A percentile compares a stretch with the other conserved stretches of the same genome.
Evolutionary conservation across 192 early-diverging fungal genomes (phyloP).

Genomic region (Podila epicladia): DNA sequence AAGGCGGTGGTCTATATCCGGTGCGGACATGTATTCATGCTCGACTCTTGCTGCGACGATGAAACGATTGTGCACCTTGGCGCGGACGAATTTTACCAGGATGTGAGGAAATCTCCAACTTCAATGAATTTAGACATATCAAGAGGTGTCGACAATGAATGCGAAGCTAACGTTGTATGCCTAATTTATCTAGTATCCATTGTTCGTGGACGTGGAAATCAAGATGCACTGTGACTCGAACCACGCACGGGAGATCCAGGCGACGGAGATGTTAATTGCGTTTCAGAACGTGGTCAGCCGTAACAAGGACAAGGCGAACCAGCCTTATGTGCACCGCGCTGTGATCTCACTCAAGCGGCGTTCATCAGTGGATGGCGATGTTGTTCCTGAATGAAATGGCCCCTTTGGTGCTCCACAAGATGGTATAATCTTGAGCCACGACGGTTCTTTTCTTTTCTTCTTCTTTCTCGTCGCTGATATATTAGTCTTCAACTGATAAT

Average conservation of each 20-base stretch:
- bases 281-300: constrained; percentile 23
- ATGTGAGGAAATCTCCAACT: not conserved
- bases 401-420: not conserved
- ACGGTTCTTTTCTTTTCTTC: not conserved
- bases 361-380: not conserved
- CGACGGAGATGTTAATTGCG: constrained; percentile 14
- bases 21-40: constrained; percentile 34
- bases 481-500: too few relatives aligned
- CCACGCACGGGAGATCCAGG: not conserved
- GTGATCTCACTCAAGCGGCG: constrained; percentile 9
- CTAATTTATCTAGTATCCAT: constrained; percentile 20
- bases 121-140: not conserved
- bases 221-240: constrained; percentile 33
- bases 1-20: constrained; percentile 33
- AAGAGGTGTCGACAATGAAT: too few relatives aligned
- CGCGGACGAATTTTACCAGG: constrained; percentile 25
- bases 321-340: constrained; percentile 15
- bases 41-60: constrained; percentile 21
- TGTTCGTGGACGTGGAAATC: constrained; percentile 42
- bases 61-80: constrained; percentile 24
- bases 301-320: not conserved
- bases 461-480: too few relatives aligned
- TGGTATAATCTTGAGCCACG: too few relatives aligned
- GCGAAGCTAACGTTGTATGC: not conserved
- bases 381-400: not conserved